These are phyloP conservation scores for Venturia effusa DNA, from an alignment of 2,329 filamentous ascomycete genomes.

Conservation along the genomic window DNA sequence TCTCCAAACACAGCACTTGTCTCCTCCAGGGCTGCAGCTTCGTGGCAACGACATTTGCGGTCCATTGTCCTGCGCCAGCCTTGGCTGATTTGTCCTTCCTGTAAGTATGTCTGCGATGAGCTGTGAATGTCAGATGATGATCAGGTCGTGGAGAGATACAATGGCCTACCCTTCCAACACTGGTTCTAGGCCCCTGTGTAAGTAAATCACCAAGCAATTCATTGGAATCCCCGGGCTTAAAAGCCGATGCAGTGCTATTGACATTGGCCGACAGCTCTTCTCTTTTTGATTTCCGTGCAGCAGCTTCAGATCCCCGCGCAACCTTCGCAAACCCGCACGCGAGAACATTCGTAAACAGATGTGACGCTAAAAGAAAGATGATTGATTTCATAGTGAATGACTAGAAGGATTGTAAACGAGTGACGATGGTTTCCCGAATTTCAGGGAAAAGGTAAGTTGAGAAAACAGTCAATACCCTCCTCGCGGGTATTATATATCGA, in stretches of 20 bases:
- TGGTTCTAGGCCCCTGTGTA: slow-evolving; percentile 18
- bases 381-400: neutral
- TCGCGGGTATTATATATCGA: neutral
- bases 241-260: slow-evolving; percentile 10
- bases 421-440: neutral
- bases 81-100: slow-evolving; percentile 16
- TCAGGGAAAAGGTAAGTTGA: neutral
- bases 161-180: slow-evolving; percentile 11
- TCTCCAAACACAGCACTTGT: slow-evolving; percentile 25
- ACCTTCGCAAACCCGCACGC: neutral
- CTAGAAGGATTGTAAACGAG: neutral
- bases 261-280: neutral
- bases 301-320: neutral
- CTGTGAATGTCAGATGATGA: slow-evolving; percentile 7
- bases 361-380: neutral
- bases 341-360: neutral
- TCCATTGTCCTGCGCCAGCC: slow-evolving; percentile 16
- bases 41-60: slow-evolving; percentile 16
- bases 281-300: neutral
- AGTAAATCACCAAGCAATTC: slow-evolving; percentile 26
- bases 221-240: slow-evolving; percentile 18
- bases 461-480: neutral
- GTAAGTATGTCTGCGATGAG: slow-evolving; percentile 21
- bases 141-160: neutral
- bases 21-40: too few relatives aligned